Base-by-base conservation (phyloP, 768 basidiomycete genomes). In the Pulveroboletus ravenelii region DNA sequence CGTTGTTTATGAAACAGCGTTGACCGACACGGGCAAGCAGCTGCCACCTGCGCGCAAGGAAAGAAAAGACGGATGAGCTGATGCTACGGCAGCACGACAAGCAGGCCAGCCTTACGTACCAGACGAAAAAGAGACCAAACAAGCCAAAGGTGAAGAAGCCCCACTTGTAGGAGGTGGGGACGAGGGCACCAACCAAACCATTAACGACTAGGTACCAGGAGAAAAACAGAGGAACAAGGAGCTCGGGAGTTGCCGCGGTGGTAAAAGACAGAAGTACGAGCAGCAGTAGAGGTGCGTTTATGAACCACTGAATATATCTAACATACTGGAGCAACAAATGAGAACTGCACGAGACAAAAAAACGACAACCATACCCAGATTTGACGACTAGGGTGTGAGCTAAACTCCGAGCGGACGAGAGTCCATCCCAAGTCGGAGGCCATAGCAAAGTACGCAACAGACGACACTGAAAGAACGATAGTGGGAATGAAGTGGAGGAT, bases 291-390 rank as follows among this genome's bases (percentile, higher is more conserved):
- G 82, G 81, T 6, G 78, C 77, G 42, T 75, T 79, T 70, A 80
- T 77, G 50, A 77, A 74, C 78, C 77, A 79, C 48, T 77, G 77
- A 58, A 80, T 78, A 54, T 79, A 81, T 35, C 77, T 71, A 1
- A 73, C 78, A 56, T 69, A 82, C 75, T 76, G n/a, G 5, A 32
- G 17, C n/a, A 10, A 6, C 3, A 10, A 2, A 36, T 46, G 34
- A 46, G 54, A 32, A 35, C 9, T 4, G 12, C 6, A 8, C 14
- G 17, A 10, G 5, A 20, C 0, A 1, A 0, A 20, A 6, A 15
- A 27, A 17, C 1, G 3, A 10, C 9, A 20, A 15, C 48, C 70
- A 44, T 68, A 81, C 72, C 75, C 74, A 73, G 66, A 73, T 69
- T 60, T 67, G 72, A 18, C 72, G 74, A 1, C 71, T 70, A 3